Conservation (phyloP, 2,329 filamentous ascomycete genomes). For the Ophiostoma perfectum region DNA sequence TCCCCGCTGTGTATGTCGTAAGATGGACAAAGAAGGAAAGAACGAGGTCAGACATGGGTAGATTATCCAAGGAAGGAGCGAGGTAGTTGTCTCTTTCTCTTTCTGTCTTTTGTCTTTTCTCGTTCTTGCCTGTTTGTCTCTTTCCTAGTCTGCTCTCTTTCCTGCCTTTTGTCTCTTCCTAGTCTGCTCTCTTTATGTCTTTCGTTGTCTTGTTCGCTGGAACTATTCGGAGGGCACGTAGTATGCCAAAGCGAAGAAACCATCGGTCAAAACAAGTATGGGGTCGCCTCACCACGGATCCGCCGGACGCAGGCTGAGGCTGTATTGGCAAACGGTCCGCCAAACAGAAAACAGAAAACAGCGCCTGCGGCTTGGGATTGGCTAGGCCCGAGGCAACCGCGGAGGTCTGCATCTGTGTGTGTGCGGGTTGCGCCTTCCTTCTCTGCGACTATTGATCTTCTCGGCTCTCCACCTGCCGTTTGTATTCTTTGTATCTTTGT, state of each 20-base stretch:
- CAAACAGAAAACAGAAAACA: background rate
- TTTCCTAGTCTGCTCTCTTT: background rate
- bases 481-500: background rate
- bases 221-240: background rate
- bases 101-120: background rate
- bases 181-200: background rate
- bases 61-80: slow-evolving; percentile 5
- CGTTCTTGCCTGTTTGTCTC: background rate
- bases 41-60: background rate
- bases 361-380: slow-evolving; percentile 9
- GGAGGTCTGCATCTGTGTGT: slow-evolving; percentile 11
- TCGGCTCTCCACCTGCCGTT: slow-evolving; percentile 2
- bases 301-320: slow-evolving; percentile 15
- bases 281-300: slow-evolving; percentile 10
- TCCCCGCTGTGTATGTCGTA: slow-evolving; percentile 3
- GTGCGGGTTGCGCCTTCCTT: slow-evolving; percentile 8
- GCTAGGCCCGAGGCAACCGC: background rate
- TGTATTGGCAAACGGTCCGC: background rate
- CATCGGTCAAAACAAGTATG: background rate
- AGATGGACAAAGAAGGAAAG: background rate
- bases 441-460: slow-evolving; percentile 1
- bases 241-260: too few relatives aligned
- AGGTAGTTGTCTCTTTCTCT: background rate
- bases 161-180: background rate
- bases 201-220: background rate